Conservation (phyloP, 441 rosid genomes). For the Erysimum pusillum region DNA sequence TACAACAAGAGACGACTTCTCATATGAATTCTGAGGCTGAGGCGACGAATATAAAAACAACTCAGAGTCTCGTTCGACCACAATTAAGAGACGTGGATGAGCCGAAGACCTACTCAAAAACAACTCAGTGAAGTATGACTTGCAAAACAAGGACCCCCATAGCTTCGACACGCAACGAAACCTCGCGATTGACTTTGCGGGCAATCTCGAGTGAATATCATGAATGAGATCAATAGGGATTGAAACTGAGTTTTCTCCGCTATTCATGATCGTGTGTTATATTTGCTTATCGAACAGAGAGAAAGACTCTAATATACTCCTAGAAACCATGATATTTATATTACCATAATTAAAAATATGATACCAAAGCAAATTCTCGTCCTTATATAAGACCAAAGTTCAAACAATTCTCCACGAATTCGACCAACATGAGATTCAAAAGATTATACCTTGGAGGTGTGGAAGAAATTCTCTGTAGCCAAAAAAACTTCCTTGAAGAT, state of each 20-base stretch:
- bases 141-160: no score
- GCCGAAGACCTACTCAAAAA: background rate
- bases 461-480: slow-evolving; percentile 87
- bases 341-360: no score
- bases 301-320: no score
- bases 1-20: background rate
- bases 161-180: no score
- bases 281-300: no score
- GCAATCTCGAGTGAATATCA: no score
- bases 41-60: background rate
- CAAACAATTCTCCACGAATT: background rate
- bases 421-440: background rate
- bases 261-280: no score
- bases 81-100: background rate
- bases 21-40: background rate
- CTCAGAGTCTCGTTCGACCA: background rate
- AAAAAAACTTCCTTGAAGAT: slow-evolving; percentile 79
- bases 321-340: no score
- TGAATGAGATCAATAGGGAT: no score
- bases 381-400: slow-evolving; percentile 37
- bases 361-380: slow-evolving; percentile 59
- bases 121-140: background rate
- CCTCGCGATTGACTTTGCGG: no score
- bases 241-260: no score
- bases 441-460: slow-evolving; percentile 79